Base-by-base conservation (phyloP, 2,329 filamentous ascomycete genomes). In the Lecanicillium sp. region DNA sequence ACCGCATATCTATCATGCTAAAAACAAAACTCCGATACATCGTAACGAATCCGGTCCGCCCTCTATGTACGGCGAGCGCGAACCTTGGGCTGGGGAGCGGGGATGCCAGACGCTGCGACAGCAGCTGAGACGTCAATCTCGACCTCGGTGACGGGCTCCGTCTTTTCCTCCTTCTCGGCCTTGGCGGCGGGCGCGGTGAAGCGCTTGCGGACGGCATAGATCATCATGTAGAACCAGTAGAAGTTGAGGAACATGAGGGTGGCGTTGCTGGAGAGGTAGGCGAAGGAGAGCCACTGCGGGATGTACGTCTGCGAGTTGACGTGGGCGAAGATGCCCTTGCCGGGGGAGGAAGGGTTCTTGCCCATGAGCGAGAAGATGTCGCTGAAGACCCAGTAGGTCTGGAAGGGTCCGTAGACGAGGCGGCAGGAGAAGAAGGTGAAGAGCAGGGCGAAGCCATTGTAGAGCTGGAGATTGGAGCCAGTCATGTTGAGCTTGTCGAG, bases 141-240 rank as follows among this genome's bases (percentile, higher is more conserved):
- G 11, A 52, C 55, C 44, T 62, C 57, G 6, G 60, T 64, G 43
- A 54, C 51, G 26, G 41, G 53, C 41, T 60, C 57, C 51, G 61
- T 62, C 32, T 59, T 55, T 44, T 55, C 59, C 29, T 62, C 60
- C 30, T 67, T 61, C 21, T 52, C 51, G 10, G 40, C 56, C 7
- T 60, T 55, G 54, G 67, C 62, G 21, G 67, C 60, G 4, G 84
- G 66, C 51, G 80, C 75, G 19, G 42, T 24, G 60, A 93, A 93
- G 21, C 87, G 76, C 70, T 87, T 90, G 51, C 82, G 75, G 11
- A 93, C 80, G 8, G 87, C 86, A 51, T 80, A 74, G 53, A 94
- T 82, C 88, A 94, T 94, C 76, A 88, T 89, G 60, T 81, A 74
- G 62, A 91, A 93, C 88, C 88, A 94, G 67, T 84, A 87, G 59